Conservation (phyloP, 495 filamentous ascomycete genomes). For the Darksidea phi region DNA sequence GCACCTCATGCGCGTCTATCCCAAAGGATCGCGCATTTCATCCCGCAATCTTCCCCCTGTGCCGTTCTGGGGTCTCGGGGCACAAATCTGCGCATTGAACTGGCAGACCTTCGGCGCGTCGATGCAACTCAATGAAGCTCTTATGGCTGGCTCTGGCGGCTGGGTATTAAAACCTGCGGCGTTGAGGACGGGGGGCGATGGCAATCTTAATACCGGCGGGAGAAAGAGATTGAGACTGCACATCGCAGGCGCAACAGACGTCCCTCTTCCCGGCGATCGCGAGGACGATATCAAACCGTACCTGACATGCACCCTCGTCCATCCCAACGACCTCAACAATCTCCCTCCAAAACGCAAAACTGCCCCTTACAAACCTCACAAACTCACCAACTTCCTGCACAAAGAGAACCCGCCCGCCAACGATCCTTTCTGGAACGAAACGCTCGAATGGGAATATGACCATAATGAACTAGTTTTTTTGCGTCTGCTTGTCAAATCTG, state of each 20-base stretch:
- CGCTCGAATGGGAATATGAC: slow-evolving; percentile 55
- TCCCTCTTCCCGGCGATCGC: slow-evolving; percentile 45
- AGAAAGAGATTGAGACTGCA: slow-evolving; percentile 46
- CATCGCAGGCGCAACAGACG: slow-evolving; percentile 52
- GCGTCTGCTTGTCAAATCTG: slow-evolving; percentile 54
- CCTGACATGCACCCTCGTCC: slow-evolving; percentile 54
- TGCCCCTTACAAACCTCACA: slow-evolving; percentile 49
- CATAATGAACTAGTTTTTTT: slow-evolving; percentile 56
- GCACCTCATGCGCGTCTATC: slow-evolving; percentile 57
- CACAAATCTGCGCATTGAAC: slow-evolving; percentile 58
- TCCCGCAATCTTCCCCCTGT: slow-evolving; percentile 53
- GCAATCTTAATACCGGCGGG: slow-evolving; percentile 39
- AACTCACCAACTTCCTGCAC: slow-evolving; percentile 44
- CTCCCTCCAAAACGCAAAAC: slow-evolving; percentile 54
- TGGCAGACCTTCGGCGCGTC: slow-evolving; percentile 57
- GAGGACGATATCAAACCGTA: slow-evolving; percentile 51
- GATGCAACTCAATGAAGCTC: slow-evolving; percentile 57
- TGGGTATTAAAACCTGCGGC: slow-evolving; percentile 56
- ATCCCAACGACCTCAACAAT: slow-evolving; percentile 44
- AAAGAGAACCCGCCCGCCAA: slow-evolving; percentile 47
- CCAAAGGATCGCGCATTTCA: slow-evolving; percentile 57
- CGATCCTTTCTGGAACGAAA: slow-evolving; percentile 55
- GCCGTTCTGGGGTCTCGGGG: slow-evolving; percentile 55
- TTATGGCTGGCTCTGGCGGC: slow-evolving; percentile 54
- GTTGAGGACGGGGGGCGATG: slow-evolving; percentile 50